Base-by-base conservation (phyloP, 305 asterid genomes). In the Solanum aculeatissimum region DNA sequence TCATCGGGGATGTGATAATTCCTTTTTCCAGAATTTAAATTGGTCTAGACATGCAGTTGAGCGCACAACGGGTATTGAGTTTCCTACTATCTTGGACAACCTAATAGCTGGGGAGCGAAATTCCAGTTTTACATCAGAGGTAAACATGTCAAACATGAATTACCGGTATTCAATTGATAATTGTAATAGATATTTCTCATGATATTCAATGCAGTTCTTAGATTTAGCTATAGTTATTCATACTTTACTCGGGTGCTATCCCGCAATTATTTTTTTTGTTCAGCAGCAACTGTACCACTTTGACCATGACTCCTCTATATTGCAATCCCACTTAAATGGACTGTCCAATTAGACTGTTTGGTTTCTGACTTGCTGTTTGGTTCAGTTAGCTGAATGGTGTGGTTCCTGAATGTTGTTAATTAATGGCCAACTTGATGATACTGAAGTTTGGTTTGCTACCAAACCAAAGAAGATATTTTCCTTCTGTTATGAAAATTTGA, bases 11-110 rank as follows among this genome's bases (percentile, higher is more conserved):
- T 87, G 90, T 83, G 90, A 85, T 79, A 92, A 92, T 86, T 86
- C 89, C 58, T 86, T 91, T 86, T 84, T 92, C 60, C 93, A 88
- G 85, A 88, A 83, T 85, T 85, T 92, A 85, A 89, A 86, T 87
- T 94, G 93, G 95, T 88, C 94, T 58, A 92, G 91, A 84, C 92
- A 84, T 85, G 90, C 95, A 51, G 89, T 92, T 42, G 99, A 97
- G 89, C 92, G 94, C 25, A 89, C 87, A 91, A 95, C 99, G 70
- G 99, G 99, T 78, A 91, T 95, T 60, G 99, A 93, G 92, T 97
- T 97, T 86, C 99, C 99, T 29, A 87, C 95, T 80, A 72, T 92
- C 88, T 90, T 97, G 94, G 96, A 90, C 69, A 89, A 88, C 88
- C 83, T 57, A 47, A 85, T 89, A 54, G 81, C 90, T 62, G 93